These are phyloP conservation scores for Gnomoniopsis sp. DNA, from an alignment of 2,329 filamentous ascomycete genomes.

Conservation along the genomic window DNA sequence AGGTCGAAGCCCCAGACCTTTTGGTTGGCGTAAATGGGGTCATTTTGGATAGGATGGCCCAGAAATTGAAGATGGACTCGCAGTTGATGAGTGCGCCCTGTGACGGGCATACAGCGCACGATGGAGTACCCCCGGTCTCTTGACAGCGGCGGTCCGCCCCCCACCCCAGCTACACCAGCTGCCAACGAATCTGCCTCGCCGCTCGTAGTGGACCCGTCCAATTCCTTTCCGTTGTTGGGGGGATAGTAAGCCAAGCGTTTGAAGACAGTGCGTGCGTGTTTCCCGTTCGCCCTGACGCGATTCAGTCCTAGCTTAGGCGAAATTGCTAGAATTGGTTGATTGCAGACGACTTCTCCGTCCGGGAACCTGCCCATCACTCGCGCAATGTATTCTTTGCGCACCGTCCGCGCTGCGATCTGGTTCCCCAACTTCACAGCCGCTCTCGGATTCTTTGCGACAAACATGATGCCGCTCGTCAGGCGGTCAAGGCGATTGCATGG, in stretches of 20 bases:
- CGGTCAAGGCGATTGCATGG: slow-evolving; percentile 93
- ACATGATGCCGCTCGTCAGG: slow-evolving; percentile 96
- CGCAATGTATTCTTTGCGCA: slow-evolving; percentile 94
- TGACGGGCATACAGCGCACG: slow-evolving; percentile 89
- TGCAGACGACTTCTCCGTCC: slow-evolving; percentile 84
- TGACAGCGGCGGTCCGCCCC: slow-evolving; percentile 37
- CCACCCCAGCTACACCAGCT: neutral
- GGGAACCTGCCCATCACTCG: slow-evolving; percentile 90
- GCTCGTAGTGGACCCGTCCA: slow-evolving; percentile 20
- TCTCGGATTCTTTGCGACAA: slow-evolving; percentile 81
- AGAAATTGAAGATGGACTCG: slow-evolving; percentile 93
- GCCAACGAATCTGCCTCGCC: slow-evolving; percentile 18
- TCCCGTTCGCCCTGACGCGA: slow-evolving; percentile 88
- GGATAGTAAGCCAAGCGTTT: slow-evolving; percentile 91
- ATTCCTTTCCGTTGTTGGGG: slow-evolving; percentile 31
- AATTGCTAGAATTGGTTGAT: slow-evolving; percentile 90
- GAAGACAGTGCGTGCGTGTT: slow-evolving; percentile 86
- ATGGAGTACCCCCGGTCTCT: slow-evolving; percentile 83
- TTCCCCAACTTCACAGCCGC: slow-evolving; percentile 73
- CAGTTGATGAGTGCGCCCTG: slow-evolving; percentile 90
- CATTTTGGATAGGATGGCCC: slow-evolving; percentile 93
- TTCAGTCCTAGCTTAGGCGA: slow-evolving; percentile 94
- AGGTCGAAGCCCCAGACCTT: slow-evolving; percentile 84
- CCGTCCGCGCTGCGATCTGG: slow-evolving; percentile 75
- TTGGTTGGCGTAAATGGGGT: slow-evolving; percentile 95